Base-by-base conservation (phyloP, 169 alveolate genomes). In the Babesia sp. region DNA sequence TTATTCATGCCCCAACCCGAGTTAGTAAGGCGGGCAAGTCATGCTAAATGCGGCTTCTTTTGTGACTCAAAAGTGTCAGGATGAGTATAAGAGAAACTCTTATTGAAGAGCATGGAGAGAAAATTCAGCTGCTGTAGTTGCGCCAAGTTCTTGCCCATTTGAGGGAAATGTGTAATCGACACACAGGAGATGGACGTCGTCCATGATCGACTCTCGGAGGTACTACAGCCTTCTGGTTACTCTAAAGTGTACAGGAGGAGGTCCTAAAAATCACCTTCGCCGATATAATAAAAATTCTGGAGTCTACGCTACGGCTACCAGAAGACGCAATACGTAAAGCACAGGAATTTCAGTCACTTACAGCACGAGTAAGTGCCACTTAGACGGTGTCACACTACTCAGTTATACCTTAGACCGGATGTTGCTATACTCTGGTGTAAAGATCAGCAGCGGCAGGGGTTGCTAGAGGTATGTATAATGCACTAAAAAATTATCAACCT, bases 331-430 rank as follows among this genome's bases (percentile, higher is more conserved):
- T 71, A 12, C 39, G 24, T 16, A 51, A 50, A 2, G 78, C 55
- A 29, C 53, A 63, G 29, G 58, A 57, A 24, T 76, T 76, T 31
- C 78, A 76, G 64, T 60, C 59, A 48, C 71, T 63, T 29, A 69
- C 86, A 18, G 66, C 41, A 22, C 63, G 60, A 60, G 86, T 76
- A 59, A 14, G 33, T 33, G 22, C n/a, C 3, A 14, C 29, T 20
- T 58, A 20, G 4, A 16, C 12, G 34, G 42, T 20, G 14, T 0
- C 22, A 58, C 63, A 48, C 11, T 26, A 18, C 20, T n/a, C 42
- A 76, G 86, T 37, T 76, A 3, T 76, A 76, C 73, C 78, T 76
- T 8, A 55, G 59, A 41, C 56, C 78, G 9, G 86, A 66, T 39
- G 39, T 63, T 36, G 72, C 86, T 20, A 22, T 39, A 20, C 55